Evolutionary conservation across 2,329 filamentous ascomycete genomes (phyloP).

Genomic region (Trichoderma asperellum): DNA sequence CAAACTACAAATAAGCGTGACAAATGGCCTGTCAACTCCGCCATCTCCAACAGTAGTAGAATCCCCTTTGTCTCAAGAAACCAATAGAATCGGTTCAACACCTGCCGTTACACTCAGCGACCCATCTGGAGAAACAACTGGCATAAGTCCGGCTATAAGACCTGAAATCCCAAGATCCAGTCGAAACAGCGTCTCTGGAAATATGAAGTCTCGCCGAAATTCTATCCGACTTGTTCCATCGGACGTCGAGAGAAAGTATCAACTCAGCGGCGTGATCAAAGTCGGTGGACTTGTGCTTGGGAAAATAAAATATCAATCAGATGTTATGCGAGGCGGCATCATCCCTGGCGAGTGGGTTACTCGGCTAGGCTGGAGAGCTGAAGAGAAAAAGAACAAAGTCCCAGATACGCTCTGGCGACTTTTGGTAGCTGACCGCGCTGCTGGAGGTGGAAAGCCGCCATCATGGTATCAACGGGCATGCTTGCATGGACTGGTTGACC

Average conservation of each 20-base stretch:
- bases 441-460: conserved; percentile 4
- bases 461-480: conserved; percentile 7
- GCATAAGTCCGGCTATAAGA: not conserved
- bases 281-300: not conserved
- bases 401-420: conserved; percentile 11
- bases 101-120: not conserved
- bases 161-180: not conserved
- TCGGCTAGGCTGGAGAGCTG: not conserved
- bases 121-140: not conserved
- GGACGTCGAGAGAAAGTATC: conserved; percentile 9
- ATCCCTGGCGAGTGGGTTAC: conserved; percentile 8
- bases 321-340: conserved; percentile 15
- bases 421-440: conserved; percentile 5
- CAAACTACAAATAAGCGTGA: not conserved
- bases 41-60: not conserved
- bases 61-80: not conserved
- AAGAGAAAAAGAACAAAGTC: not conserved
- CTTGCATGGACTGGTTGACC: not conserved
- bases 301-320: not conserved
- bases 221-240: not conserved
- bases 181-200: not conserved
- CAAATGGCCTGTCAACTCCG: not conserved
- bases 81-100: not conserved
- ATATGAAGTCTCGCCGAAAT: not conserved
- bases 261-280: not conserved